phyloP scores from a whole-genome alignment of 208 protist species.

The Leishmania amazonensis region DNA sequence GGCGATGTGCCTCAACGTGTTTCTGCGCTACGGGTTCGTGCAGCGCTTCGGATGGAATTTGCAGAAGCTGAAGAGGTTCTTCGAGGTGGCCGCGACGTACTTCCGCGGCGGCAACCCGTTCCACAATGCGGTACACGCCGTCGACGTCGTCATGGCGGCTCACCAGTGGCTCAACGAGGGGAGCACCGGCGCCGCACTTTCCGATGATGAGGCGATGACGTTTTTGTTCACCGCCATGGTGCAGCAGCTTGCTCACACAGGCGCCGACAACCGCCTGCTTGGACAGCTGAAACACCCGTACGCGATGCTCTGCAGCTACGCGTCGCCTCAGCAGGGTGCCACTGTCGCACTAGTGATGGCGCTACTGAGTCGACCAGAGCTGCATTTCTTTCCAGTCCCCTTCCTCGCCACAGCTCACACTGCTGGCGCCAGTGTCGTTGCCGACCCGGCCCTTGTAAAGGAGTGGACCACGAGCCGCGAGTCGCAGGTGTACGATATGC shows the following conservation, averaged over 20 bases:
- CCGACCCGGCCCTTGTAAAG: conserved; percentile 11
- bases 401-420: neutral
- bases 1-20: conserved; percentile 57
- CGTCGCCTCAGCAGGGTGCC: conserved; percentile 58
- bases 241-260: conserved; percentile 60
- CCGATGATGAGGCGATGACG: conserved; percentile 58
- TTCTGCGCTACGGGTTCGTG: conserved; percentile 71
- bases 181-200: conserved; percentile 39
- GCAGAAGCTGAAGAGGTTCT: conserved; percentile 43
- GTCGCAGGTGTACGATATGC: conserved; percentile 46
- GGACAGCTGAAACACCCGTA: conserved; percentile 59
- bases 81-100: conserved; percentile 42
- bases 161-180: conserved; percentile 61
- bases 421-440: neutral
- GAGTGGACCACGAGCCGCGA: conserved; percentile 50
- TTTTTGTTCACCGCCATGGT: conserved; percentile 58
- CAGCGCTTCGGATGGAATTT: conserved; percentile 51
- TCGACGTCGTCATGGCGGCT: conserved; percentile 66
- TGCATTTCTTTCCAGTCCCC: conserved; percentile 49
- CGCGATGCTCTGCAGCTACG: conserved; percentile 46
- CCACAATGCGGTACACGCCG: conserved; percentile 73
- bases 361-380: conserved; percentile 48
- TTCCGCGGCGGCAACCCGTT: conserved; percentile 70
- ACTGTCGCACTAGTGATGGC: conserved; percentile 52
- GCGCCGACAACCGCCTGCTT: conserved; percentile 83